Base-by-base conservation (phyloP, 352 stramenopile genomes). In the Pythium pectinolyticum region DNA sequence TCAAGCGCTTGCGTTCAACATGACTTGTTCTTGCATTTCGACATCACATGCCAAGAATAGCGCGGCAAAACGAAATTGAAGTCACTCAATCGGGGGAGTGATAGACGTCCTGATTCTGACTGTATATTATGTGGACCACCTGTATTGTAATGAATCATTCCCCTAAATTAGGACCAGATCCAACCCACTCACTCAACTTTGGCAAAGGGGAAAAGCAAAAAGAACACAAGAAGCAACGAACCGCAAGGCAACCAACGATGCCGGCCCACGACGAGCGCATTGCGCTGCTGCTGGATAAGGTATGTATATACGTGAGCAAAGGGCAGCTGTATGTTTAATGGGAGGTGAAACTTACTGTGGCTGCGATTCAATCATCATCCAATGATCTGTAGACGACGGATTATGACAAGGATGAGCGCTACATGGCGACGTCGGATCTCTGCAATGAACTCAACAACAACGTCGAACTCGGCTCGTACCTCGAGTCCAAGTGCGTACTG, bases 351-450 rank as follows among this genome's bases (percentile, higher is more conserved):
- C 20, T 47, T 27, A 30, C 27, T 9, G 19, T 46, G n/a, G 37
- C 40, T 59, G 37, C 55, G 40, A 47, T 15, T 4, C 35, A 9
- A 48, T 45, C 5, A 15, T 31, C 30, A 20, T 22, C 14, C 8
- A 5, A 28, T 20, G 19, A 3, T 48, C 10, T 37, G n/a, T 40
- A 93, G 84, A 93, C 84, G 20, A 92, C 80, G 40, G 82, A 94
- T 58, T 96, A 92, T 63, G 91, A 97, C 84, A 98, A 99, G 74
- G 97, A 99, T 90, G 97, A 99, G 80, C 95, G 97, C 27, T 99
- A 99, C 81, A 99, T 99, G 97, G 97, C 97, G 32, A 99, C 97
- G 20, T 98, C 91, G 25, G 97, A 99, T 78, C 84, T 99, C 43
- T 99, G 96, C 75, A 93, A 91, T 39, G 92, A 98, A 57, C 88